phyloP scores from a whole-genome alignment of 495 filamentous ascomycete species.

The Neurospora hispaniola region DNA sequence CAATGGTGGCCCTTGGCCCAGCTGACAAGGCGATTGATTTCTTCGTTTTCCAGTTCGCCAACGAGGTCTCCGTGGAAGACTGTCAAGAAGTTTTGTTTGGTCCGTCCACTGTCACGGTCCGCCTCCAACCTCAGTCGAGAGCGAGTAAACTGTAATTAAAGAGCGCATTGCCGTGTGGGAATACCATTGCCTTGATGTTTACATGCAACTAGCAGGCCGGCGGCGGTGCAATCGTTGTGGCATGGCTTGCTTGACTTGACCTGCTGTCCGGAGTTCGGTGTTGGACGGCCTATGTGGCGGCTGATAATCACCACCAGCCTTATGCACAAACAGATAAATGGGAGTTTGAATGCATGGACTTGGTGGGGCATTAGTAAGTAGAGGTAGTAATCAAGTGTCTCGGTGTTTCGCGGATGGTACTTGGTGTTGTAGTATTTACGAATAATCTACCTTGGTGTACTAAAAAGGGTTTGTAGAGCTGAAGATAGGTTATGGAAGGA shows the following conservation, averaged over 20 bases:
- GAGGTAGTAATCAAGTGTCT: not conserved
- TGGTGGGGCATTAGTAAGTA: not conserved
- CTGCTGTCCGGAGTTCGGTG: not conserved
- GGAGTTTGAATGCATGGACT: not conserved
- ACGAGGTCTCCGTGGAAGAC: conserved; percentile 76
- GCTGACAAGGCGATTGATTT: conserved; percentile 57
- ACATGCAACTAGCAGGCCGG: not conserved
- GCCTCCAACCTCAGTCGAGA: not conserved
- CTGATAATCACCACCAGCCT: not conserved
- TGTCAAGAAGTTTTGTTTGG: conserved; percentile 69
- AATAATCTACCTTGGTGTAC: not conserved
- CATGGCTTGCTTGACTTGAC: not conserved
- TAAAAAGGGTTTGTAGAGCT: not conserved
- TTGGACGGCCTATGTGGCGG: not conserved
- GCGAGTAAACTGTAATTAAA: not conserved
- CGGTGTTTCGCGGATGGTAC: not conserved
- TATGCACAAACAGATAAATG: not conserved
- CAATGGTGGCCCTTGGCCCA: conserved; percentile 79
- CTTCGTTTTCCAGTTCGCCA: conserved; percentile 80
- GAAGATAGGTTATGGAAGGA: not conserved
- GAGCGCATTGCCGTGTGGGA: not conserved
- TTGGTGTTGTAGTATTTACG: not conserved
- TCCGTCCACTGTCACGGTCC: conserved; percentile 21
- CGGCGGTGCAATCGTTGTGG: not conserved
- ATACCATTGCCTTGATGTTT: not conserved